phyloP scores from a whole-genome alignment of 768 basidiomycete genomes.

The Steccherinum ochraceum region DNA sequence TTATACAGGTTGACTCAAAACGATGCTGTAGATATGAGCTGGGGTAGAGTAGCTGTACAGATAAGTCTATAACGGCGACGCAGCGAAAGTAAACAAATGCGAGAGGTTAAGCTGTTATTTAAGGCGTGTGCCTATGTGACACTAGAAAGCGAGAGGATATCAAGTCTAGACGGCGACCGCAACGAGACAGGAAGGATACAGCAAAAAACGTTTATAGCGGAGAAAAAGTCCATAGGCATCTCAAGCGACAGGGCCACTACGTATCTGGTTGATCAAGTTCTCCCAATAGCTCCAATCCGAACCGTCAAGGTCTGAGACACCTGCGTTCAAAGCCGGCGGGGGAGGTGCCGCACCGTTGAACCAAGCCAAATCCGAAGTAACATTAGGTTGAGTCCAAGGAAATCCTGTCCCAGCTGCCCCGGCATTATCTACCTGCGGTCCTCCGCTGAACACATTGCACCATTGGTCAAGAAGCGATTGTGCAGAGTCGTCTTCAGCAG shows the following conservation, averaged over 20 bases:
- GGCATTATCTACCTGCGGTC: conserved; percentile 34
- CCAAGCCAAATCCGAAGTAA: conserved; percentile 48
- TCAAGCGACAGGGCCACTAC: conserved; percentile 27
- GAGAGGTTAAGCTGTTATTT: no score
- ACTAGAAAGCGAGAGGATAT: no score
- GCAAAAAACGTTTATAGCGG: neutral
- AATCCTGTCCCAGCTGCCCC: conserved; percentile 24
- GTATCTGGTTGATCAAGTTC: conserved; percentile 55
- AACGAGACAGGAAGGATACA: neutral
- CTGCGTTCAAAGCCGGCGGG: conserved; percentile 1
- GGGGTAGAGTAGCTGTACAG: no score
- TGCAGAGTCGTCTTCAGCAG: conserved; percentile 67
- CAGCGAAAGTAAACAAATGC: no score
- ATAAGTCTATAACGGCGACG: no score
- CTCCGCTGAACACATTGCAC: conserved; percentile 74
- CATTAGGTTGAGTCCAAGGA: conserved; percentile 56
- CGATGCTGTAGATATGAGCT: no score
- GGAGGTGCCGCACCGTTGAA: neutral
- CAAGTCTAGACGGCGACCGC: neutral
- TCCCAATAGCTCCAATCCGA: conserved; percentile 82
- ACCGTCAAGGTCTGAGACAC: conserved; percentile 28
- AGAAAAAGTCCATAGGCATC: no score
- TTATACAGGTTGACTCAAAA: no score
- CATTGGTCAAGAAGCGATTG: conserved; percentile 80
- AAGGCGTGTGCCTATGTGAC: no score